Evolutionary conservation across 768 basidiomycete genomes (phyloP), one percentile per base, ranked within the genome.

Genomic region (Podaxis pistillaris): DNA sequence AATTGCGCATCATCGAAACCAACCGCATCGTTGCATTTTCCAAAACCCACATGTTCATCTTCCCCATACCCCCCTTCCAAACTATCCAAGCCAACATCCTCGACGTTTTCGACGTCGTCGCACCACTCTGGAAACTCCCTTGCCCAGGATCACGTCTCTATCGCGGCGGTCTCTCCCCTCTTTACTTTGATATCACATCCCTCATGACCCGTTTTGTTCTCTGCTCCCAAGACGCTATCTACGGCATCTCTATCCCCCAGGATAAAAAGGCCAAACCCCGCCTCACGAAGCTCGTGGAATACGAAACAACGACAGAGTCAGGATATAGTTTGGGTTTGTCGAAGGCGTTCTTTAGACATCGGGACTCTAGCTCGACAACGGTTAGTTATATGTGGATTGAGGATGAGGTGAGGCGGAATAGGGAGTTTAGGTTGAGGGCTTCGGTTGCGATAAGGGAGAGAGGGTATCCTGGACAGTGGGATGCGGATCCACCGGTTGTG

Each of bases 381-480:
- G 46, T 62, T 15, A 62, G 61, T 30, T 62, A 62, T 56, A 50
- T 56, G 61, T 62, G 61, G 61, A 24, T 56, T 30, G 61, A 62
- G 46, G 61, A 62, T 56, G 61, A 62, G 46, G 55, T 62, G 30
- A 56, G 19, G 36, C n/a, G 61, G 54, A 62, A 62, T 56, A 56
- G 61, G 55, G 61, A 56, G 36, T 62, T 62, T 30, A 56, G 61
- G 44, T 50, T 62, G 61, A 62, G 55, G 24, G 61, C 61, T 49
- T 62, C 61, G 1, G 61, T 62, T 56, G 61, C 61, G 13, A 62
- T 62, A 22, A 33, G 61, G 55, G 61, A 62, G 37, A 62, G 61
- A 15, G 61, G 61, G 55, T 62, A 62, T 51, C 61, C 61, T 8
- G 61, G 61, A 11, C 61, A 62, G 46, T 62, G 61, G 61, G 61